Evolutionary conservation across 345 rosid genomes (phyloP), one percentile per base, ranked within the genome.

Genomic region (Corchorus capsularis): DNA sequence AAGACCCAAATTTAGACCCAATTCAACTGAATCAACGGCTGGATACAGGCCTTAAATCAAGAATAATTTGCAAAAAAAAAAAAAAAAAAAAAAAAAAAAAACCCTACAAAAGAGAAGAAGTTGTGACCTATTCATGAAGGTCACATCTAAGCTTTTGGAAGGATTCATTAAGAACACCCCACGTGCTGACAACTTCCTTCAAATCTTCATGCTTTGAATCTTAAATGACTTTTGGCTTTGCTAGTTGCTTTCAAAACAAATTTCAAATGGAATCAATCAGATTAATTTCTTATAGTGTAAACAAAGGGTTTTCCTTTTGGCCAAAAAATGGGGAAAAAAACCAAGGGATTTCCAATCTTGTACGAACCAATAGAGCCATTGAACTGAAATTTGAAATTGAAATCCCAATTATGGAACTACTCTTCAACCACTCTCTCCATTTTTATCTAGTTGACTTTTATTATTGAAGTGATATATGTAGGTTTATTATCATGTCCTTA

Each of bases 371-470:
- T 45, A 1, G 8, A 45, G 47, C 47, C 47, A 45, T 45, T 45
- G 47, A 45, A 7, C 47, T 45, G 8, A 52, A 83, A 85, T 6
- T 49, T 72, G 1, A 82, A 53, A 53, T 17, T 53, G 56, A 53
- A 53, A 4, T 17, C 17, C 56, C 56, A 11, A 13, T 47, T 47
- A 2, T 67, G 41, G 56, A 22, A 6, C 71, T 20, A 13, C 71
- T 45, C 71, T 45, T 66, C 71, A 66, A 43, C 71, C 54, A 66
- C 71, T 20, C 52, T 10, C 16, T n/a, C 55, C 10, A 15, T 22
- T 19, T 46, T 20, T 68, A 32, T 6, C 8, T 10, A 34, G 66
- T 34, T 34, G 43, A 27, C 63, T 59, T 59, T 27, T 11, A 11
- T 0, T 4, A 20, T 2, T 12, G 1, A 59, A 59, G 37, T 59